Evolutionary conservation across 129 eudicot species (phyloP), one percentile per base, ranked within the genome.

Genomic region (Ambrosia trifida): DNA sequence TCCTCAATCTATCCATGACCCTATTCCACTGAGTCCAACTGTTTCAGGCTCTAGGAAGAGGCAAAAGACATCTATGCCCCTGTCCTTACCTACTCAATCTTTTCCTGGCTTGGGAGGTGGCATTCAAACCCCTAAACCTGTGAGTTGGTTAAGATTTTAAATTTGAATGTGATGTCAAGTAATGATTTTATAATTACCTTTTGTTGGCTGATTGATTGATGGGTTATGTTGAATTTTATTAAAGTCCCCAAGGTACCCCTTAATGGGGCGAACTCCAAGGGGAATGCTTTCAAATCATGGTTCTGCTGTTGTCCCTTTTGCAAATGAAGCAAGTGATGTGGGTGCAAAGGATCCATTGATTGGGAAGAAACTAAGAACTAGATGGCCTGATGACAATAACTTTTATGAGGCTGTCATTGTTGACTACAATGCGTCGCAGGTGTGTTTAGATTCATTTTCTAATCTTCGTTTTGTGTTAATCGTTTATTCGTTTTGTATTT

Each of bases 301-400:
- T 36, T 49, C 81, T 80, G 63, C 95, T 64, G 70, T 72, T 66
- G 64, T 75, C 40, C 72, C 78, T 61, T 43, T 68, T 46, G 54
- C 82, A 13, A 83, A 84, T 75, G 90, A 80, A 58, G 53, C 61
- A 77, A 64, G 75, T 31, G 88, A 83, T 75, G 84, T 74, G 35
- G 85, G 88, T 54, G 41, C 78, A 68, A 74, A 72, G 61, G 92
- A 90, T 72, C 82, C 81, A 2, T 75, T 95, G 40, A 60, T 90
- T 53, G 99, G 99, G 56, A 88, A 89, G 83, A 90, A 82, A 83
- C 86, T 95, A 61, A 84, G 86, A 90, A 95, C 89, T 13, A 81
- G 97, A 81, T 95, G 96, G 97, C 99, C 97, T 40, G 95, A 78
- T 32, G 97, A 95, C 82, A 83, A 84, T 78, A 83, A 86, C 75